phyloP scores from a whole-genome alignment of 2,329 filamentous ascomycete genomes.

The Dryadomyces quercus-mongolicae region DNA sequence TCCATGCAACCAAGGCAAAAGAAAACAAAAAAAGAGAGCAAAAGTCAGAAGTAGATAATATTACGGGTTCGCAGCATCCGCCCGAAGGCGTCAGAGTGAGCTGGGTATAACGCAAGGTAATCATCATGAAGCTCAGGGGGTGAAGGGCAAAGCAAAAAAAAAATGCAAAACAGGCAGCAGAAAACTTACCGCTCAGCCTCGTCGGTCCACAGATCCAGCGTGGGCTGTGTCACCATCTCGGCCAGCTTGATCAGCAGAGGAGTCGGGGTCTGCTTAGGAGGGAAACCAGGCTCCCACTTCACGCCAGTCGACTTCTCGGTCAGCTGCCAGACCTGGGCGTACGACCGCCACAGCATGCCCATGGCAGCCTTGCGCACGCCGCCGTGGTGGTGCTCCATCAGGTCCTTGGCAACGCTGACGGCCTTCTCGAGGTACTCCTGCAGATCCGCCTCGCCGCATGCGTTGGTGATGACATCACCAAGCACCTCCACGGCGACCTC shows the following conservation, averaged over 20 bases:
- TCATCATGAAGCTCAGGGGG: constrained; percentile 56
- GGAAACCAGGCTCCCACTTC: constrained; percentile 85
- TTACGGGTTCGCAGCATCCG: constrained; percentile 80
- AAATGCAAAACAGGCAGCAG: constrained; percentile 27
- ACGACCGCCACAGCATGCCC: constrained; percentile 84
- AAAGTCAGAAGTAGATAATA: constrained; percentile 34
- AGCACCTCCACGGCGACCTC: constrained; percentile 94
- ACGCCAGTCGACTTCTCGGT: constrained; percentile 65
- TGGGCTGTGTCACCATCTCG: constrained; percentile 73
- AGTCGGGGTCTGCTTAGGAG: constrained; percentile 67
- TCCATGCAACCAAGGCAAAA: no score
- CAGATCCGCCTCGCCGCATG: constrained; percentile 59
- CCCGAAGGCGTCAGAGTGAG: constrained; percentile 93
- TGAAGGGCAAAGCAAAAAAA: constrained; percentile 39
- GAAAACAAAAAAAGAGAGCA: background rate
- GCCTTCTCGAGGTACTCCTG: constrained; percentile 82
- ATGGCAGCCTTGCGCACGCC: constrained; percentile 88
- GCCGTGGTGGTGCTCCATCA: constrained; percentile 83
- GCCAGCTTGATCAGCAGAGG: constrained; percentile 74
- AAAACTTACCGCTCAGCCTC: constrained; percentile 88
- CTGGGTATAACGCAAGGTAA: constrained; percentile 88
- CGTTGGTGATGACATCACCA: constrained; percentile 82
- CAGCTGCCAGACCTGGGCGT: constrained; percentile 79
- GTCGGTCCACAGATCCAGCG: constrained; percentile 74
- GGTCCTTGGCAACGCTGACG: constrained; percentile 65